Percentiles rank a stretch among this genome's conserved stretches.
Conservation (phyloP, 1,139 yeast species). For the Diutina siamensis region DNA sequence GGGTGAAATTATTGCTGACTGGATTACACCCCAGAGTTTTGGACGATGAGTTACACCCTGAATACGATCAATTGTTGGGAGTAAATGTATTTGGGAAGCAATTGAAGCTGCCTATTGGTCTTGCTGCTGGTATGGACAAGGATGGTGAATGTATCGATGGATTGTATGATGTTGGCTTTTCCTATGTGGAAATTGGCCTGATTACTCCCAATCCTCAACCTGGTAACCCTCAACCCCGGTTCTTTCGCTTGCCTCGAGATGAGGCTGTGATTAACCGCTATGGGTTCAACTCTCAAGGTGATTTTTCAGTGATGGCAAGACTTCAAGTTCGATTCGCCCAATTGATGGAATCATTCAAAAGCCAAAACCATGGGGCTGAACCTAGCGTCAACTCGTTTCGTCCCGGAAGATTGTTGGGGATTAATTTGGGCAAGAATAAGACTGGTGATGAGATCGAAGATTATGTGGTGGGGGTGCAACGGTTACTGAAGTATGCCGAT, state of each 20-base stretch:
- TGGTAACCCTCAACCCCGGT: conserved; percentile 86
- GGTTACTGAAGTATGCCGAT: conserved; percentile 79
- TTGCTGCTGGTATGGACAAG: conserved; percentile 95
- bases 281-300: conserved; percentile 92
- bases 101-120: conserved; percentile 70
- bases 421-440: conserved; percentile 88
- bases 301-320: conserved; percentile 55
- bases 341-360: conserved; percentile 10
- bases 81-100: conserved; percentile 53
- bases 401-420: conserved; percentile 57
- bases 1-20: conserved; percentile 56
- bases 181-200: conserved; percentile 88
- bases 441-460: conserved; percentile 83
- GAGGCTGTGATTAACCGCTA: conserved; percentile 88
- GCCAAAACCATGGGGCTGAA: conserved; percentile 15
- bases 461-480: conserved; percentile 71
- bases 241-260: conserved; percentile 75
- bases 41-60: conserved; percentile 12
- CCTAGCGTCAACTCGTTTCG: conserved; percentile 45
- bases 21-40: conserved; percentile 22
- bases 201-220: conserved; percentile 90
- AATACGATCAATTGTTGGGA: conserved; percentile 35
- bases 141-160: conserved; percentile 91
- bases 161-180: conserved; percentile 66
- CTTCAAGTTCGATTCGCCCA: conserved; percentile 49